Evolutionary conservation across 1,139 yeast genomes (phyloP), one percentile per base, ranked within the genome.

Genomic region (Candida smagusa): DNA sequence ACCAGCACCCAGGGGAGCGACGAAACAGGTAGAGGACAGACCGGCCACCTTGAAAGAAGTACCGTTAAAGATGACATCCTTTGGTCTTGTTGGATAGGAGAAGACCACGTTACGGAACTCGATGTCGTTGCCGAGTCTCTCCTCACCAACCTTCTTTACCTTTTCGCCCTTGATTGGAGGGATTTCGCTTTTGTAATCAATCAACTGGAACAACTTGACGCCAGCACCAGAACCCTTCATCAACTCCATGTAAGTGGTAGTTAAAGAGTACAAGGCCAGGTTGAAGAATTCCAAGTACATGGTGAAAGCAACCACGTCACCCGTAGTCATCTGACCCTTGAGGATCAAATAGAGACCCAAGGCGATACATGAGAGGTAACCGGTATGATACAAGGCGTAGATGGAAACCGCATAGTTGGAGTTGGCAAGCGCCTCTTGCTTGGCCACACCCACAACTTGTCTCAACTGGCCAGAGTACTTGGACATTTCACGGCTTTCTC

Each of bases 1-100:
- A 12, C 97, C 97, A 40, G 94, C 82, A 0, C 97, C 97, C 12
- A 95, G 85, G 11, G 92, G 86, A 1, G 97, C 97, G 11, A 88
- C 96, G 38, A 89, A 74, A 53, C 96, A 92, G 6, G 92, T 81
- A 42, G 88, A 86, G 38, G 88, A 82, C 11, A 92, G 89, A 3
- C 85, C 77, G 9, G 70, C 60, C 26, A 89, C 74, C 8, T 62
- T 68, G 37, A 89, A 73, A 28, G 74, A 65, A 51, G 89, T 72
- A n/a, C 77, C 75, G 16, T 79, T 61, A 55, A 90, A 81, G 11
- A 90, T 81, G 33, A 64, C 59, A 37, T 84, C 87, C 41, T 81
- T 77, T n/a, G 86, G 86, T 43, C 97, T 75, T 1, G 95, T 81
- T n/a, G 97, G 96, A 58, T 90, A 90, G 40, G 81, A 69, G 61